phyloP scores from a whole-genome alignment of 768 basidiomycete genomes.

The Collybiopsis confluens region DNA sequence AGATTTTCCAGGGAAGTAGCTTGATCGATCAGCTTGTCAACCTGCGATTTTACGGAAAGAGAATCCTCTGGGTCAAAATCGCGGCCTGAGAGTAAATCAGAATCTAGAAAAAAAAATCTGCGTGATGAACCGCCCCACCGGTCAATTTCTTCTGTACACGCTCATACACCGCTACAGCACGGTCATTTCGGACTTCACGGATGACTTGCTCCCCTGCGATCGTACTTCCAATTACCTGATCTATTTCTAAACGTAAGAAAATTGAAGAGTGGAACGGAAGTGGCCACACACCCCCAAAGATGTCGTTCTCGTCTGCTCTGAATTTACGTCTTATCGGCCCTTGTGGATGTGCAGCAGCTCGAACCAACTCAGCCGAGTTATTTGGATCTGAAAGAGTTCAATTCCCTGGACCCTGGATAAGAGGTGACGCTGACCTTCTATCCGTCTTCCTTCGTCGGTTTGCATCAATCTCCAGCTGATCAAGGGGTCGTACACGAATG shows the following conservation, averaged over 20 bases:
- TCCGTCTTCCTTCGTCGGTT: slow-evolving; percentile 71
- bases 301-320: slow-evolving; percentile 91
- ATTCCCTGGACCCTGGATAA: background rate
- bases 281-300: slow-evolving; percentile 69
- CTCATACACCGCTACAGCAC: slow-evolving; percentile 88
- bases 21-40: slow-evolving; percentile 89
- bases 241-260: background rate
- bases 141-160: slow-evolving; percentile 95
- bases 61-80: slow-evolving; percentile 87
- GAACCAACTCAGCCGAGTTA: slow-evolving; percentile 56
- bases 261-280: background rate
- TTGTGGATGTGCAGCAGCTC: slow-evolving; percentile 71
- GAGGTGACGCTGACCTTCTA: slow-evolving; percentile 47
- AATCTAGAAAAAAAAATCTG: background rate
- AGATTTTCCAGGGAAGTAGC: slow-evolving; percentile 93
- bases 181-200: slow-evolving; percentile 87
- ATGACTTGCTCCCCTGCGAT: slow-evolving; percentile 47
- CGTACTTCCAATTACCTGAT: slow-evolving; percentile 23
- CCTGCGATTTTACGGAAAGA: slow-evolving; percentile 77
- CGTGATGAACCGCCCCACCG: slow-evolving; percentile 40
- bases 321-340: slow-evolving; percentile 69
- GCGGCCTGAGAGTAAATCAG: slow-evolving; percentile 49
- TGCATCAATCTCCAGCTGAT: slow-evolving; percentile 96
- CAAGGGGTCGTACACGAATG: slow-evolving; percentile 96
- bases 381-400: slow-evolving; percentile 31